Conservation (phyloP, 1,284 basidiomycete genomes). For the Heterobasidion parviporum region DNA sequence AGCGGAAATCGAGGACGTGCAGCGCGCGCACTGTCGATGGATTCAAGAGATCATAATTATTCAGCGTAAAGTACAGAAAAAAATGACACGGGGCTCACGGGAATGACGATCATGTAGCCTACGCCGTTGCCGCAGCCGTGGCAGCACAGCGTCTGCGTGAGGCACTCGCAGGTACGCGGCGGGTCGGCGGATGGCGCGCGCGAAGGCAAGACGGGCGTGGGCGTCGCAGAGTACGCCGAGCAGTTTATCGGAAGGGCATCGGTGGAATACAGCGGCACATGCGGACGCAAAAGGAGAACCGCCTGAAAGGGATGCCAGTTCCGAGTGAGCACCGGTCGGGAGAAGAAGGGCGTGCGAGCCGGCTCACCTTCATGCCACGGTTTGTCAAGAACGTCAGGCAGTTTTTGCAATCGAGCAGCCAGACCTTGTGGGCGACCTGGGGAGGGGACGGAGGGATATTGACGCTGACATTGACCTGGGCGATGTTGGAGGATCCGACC, state of each 20-base stretch:
- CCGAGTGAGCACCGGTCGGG: conserved; percentile 5
- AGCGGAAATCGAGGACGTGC: conserved; percentile 59
- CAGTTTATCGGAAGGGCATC: conserved; percentile 78
- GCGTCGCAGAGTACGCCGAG: conserved; percentile 45
- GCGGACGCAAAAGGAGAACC: conserved; percentile 73
- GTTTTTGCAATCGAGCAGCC: conserved; percentile 70
- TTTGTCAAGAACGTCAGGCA: conserved; percentile 75
- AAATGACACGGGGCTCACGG: conserved; percentile 29
- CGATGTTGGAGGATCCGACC: conserved; percentile 11
- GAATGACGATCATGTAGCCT: conserved; percentile 72
- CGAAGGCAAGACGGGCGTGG: conserved; percentile 20
- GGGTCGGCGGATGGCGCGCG: conserved; percentile 16
- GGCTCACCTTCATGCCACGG: conserved; percentile 73
- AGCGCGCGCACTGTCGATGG: conserved; percentile 47
- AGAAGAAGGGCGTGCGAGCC: not conserved
- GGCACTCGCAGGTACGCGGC: conserved; percentile 57
- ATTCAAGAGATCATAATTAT: conserved; percentile 2
- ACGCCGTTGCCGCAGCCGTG: conserved; percentile 71
- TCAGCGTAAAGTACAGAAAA: not conserved
- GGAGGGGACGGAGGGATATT: conserved; percentile 30
- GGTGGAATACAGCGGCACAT: conserved; percentile 77
- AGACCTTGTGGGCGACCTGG: conserved; percentile 58
- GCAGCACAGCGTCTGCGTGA: conserved; percentile 73
- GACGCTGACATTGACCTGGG: conserved; percentile 15
- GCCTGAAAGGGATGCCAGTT: conserved; percentile 38